Evolutionary conservation across 148 eudicot species (phyloP).

Genomic region (Chenopodium formosanum): DNA sequence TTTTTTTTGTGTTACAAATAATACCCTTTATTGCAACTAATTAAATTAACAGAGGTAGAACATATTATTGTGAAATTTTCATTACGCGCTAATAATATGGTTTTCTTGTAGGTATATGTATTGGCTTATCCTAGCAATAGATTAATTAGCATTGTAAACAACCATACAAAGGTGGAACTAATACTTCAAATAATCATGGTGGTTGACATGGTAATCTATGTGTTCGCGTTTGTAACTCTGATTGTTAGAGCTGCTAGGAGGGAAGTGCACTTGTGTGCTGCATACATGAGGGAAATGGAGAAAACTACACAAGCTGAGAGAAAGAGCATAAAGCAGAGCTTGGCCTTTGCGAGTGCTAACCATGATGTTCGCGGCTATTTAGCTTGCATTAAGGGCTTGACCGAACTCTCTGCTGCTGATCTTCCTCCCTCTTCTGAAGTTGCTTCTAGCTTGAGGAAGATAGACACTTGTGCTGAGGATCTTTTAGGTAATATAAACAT

Average conservation of each 20-base stretch:
- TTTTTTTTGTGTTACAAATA: too few species aligned
- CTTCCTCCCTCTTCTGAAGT: slow-evolving; percentile 48
- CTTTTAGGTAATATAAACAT: slow-evolving; percentile 48
- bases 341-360: slow-evolving; percentile 65
- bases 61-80: too few species aligned
- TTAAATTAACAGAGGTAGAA: too few species aligned
- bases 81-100: background rate
- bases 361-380: slow-evolving; percentile 73
- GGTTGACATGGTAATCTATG: slow-evolving; percentile 21
- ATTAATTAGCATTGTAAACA: slow-evolving; percentile 24
- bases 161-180: slow-evolving; percentile 27
- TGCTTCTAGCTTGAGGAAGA: slow-evolving; percentile 41
- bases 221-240: slow-evolving; percentile 30
- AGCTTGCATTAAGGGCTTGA: slow-evolving; percentile 57
- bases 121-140: slow-evolving; percentile 39
- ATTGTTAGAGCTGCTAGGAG: slow-evolving; percentile 32
- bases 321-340: slow-evolving; percentile 58
- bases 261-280: slow-evolving; percentile 47
- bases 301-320: slow-evolving; percentile 66
- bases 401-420: slow-evolving; percentile 32
- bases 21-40: too few species aligned
- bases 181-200: slow-evolving; percentile 33
- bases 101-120: slow-evolving; percentile 43
- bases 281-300: slow-evolving; percentile 61
- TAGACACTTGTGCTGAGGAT: slow-evolving; percentile 47